These are phyloP conservation scores for Trifolium dubium DNA, from an alignment of 306 rosid species.

Conservation along the genomic window DNA sequence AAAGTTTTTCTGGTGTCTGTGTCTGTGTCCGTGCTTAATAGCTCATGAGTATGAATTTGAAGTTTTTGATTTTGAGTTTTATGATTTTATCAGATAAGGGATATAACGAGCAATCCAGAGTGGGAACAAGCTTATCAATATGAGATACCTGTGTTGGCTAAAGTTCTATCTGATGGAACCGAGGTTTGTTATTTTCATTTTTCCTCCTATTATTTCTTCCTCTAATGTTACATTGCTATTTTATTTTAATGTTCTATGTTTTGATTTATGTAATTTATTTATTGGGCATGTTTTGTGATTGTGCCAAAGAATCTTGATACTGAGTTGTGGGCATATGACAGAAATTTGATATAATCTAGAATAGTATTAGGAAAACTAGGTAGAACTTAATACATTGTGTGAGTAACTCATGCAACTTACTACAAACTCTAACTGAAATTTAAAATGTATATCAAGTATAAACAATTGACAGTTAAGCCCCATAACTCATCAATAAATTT, in stretches of 20 bases:
- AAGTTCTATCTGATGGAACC: conserved; percentile 78
- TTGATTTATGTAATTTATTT: too few relatives aligned
- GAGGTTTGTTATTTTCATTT: conserved; percentile 64
- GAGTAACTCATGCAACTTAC: too few relatives aligned
- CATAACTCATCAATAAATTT: too few relatives aligned
- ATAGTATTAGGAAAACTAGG: not conserved
- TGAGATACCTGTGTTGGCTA: conserved; percentile 89
- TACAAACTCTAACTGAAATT: not conserved
- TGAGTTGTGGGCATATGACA: conserved; percentile 3
- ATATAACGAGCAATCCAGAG: conserved; percentile 75
- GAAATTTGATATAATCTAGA: not conserved
- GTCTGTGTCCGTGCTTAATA: too few relatives aligned
- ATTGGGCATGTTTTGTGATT: too few relatives aligned
- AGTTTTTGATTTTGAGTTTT: conserved; percentile 32
- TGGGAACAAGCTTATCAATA: conserved; percentile 92
- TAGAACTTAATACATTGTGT: too few relatives aligned
- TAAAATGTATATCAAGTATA: conserved; percentile 1
- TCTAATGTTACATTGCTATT: too few relatives aligned
- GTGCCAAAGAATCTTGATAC: not conserved
- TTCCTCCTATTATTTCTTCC: not conserved
- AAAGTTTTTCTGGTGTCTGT: not conserved
- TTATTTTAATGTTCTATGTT: too few relatives aligned
- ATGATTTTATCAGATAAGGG: conserved; percentile 66
- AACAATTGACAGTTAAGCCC: not conserved
- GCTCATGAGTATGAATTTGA: not conserved